Evolutionary conservation across 2,329 filamentous ascomycete genomes (phyloP).

Genomic region (Cercospora berteroae): DNA sequence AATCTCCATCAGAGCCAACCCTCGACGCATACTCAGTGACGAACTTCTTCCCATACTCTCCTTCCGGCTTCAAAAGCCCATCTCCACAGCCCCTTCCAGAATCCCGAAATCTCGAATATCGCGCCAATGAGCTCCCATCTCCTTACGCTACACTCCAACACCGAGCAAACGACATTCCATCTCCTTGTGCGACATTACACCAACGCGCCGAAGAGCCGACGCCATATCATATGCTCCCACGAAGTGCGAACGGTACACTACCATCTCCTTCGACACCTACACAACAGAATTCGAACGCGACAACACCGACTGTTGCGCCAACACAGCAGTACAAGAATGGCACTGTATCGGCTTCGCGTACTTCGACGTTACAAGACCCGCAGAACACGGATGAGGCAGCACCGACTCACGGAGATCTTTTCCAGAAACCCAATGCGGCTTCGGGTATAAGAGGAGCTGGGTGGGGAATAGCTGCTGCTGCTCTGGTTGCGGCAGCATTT

Average conservation of each 20-base stretch:
- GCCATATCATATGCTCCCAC: background rate
- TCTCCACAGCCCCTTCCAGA: background rate
- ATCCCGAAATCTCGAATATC: background rate
- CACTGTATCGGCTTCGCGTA: background rate
- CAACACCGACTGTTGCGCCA: constrained; percentile 5
- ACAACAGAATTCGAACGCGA: background rate
- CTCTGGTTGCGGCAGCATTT: background rate
- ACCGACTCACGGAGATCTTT: background rate
- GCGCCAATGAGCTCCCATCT: background rate
- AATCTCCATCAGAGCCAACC: background rate
- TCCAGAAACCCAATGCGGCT: background rate
- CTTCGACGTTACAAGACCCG: background rate
- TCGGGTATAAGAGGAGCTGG: background rate
- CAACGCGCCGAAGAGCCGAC: background rate
- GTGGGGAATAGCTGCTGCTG: background rate
- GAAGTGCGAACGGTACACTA: background rate
- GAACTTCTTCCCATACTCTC: background rate
- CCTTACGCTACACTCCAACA: background rate
- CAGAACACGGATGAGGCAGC: background rate
- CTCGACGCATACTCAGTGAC: background rate
- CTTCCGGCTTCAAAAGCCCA: background rate
- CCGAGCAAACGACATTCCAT: background rate
- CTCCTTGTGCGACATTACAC: background rate
- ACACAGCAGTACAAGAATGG: constrained; percentile 8
- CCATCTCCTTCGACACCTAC: background rate